Evolutionary conservation across 2,329 filamentous ascomycete genomes (phyloP), one percentile per base, ranked within the genome.

Genomic region (Botrytis pseudocinerea): DNA sequence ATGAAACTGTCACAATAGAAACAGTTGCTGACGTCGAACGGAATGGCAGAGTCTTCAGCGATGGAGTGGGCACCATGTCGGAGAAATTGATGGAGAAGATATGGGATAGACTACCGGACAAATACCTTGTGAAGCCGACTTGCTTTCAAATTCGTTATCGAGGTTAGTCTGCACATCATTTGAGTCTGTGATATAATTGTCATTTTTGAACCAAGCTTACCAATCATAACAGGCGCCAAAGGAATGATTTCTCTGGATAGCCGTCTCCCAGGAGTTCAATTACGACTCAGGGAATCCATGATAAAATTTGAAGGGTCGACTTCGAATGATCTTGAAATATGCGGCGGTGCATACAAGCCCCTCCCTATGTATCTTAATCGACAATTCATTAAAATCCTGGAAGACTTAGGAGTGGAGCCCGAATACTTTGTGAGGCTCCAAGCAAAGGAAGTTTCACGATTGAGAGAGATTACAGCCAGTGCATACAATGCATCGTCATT

Each of bases 381-480:
- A 0, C 93, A 93, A 76, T 85, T 95, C 74, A 94, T 97, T 82
- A 97, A 97, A 80, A 94, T 97, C 8, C 81, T 97, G 0, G 94
- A 97, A 78, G 94, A 97, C 76, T 89, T 95, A 80, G 86, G 87
- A 0, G 89, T 92, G 0, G 79, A 84, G 0, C 78, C 83, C 1
- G 72, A 82, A 0, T 91, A 88, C 80, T 95, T 97, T 76, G 79
- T 91, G 18, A 78, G 84, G 0, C 82, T 93, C 1, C 93, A 96
- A 80, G 83, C 84, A 0, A 82, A 83, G n/a, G 91, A 91, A 42
- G 82, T 96, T 5, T 76, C 85, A 0, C 83, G 86, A 20, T 83
- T 97, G 7, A 86, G 89, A 4, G 81, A 82, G 18, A 88, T 92
- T 64, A 91, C 90, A 0, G 82, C 85, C 0, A 87, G 85, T 32